These are phyloP conservation scores for Cladosporium sp. DNA, from an alignment of 2,329 filamentous ascomycete species.

Conservation along the genomic window DNA sequence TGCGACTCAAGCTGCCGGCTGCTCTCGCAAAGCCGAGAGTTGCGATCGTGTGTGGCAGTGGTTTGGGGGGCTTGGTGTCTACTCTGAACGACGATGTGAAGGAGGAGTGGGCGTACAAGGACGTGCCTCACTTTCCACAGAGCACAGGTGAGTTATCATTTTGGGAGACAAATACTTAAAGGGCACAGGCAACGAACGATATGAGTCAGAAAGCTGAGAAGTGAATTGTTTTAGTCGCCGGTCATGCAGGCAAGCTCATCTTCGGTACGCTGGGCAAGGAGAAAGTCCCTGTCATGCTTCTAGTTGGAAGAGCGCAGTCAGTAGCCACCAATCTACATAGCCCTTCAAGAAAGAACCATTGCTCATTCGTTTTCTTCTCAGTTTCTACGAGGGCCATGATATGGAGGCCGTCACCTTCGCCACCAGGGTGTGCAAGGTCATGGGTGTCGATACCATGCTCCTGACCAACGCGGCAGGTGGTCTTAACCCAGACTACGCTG, in stretches of 20 bases:
- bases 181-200: constrained; percentile 9
- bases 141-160: constrained; percentile 54
- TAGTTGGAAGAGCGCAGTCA: constrained; percentile 66
- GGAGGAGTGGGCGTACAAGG: constrained; percentile 57
- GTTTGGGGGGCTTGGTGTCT: constrained; percentile 60
- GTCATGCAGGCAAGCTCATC: constrained; percentile 65
- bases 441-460: constrained; percentile 62
- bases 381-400: constrained; percentile 67
- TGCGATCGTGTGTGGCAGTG: constrained; percentile 66
- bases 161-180: not conserved
- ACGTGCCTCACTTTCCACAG: constrained; percentile 62
- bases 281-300: constrained; percentile 59
- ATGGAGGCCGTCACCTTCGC: constrained; percentile 65
- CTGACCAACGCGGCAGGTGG: constrained; percentile 69
- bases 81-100: constrained; percentile 53
- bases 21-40: constrained; percentile 55
- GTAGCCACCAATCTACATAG: constrained; percentile 35
- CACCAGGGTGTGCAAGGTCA: constrained; percentile 62
- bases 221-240: constrained; percentile 44
- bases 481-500: constrained; percentile 62
- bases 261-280: constrained; percentile 59
- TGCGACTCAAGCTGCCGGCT: constrained; percentile 52
- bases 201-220: constrained; percentile 29
- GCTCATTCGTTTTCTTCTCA: constrained; percentile 34
- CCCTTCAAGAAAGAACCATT: not conserved